A percentile compares a stretch with the other conserved stretches of the same genome.
Evolutionary conservation across 306 rosid species (phyloP).

Genomic region (Inga leiocalycina): DNA sequence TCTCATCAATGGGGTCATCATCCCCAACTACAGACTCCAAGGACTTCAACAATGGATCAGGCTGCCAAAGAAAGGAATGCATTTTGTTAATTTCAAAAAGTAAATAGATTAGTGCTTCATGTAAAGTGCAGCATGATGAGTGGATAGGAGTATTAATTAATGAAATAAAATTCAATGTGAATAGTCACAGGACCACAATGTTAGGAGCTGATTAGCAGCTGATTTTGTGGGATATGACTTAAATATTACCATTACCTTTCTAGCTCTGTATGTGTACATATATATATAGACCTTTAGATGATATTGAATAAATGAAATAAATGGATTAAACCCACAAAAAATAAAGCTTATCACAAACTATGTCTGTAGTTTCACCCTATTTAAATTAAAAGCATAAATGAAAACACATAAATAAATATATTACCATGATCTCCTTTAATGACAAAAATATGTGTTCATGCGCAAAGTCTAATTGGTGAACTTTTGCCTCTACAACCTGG

Average conservation of each 20-base stretch:
- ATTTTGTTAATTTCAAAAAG: neutral
- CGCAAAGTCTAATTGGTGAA: conserved; percentile 72
- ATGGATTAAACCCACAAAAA: neutral
- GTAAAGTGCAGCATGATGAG: neutral
- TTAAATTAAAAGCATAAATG: conserved; percentile 13
- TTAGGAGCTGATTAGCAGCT: neutral
- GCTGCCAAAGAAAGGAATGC: conserved; percentile 56
- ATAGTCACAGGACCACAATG: neutral
- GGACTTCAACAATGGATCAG: conserved; percentile 82
- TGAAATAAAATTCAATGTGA: neutral
- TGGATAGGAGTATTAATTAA: neutral
- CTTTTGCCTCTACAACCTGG: conserved; percentile 93
- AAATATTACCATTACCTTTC: neutral
- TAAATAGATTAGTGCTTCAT: conserved; percentile 7
- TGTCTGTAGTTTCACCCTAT: neutral
- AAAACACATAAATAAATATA: conserved; percentile 14
- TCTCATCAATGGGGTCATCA: conserved; percentile 58
- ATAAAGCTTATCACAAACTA: conserved; percentile 14
- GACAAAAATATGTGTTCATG: conserved; percentile 84
- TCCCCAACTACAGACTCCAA: conserved; percentile 85
- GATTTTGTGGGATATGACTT: neutral
- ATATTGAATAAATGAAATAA: neutral
- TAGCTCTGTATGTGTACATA: neutral
- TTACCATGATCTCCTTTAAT: conserved; percentile 79
- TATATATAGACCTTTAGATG: neutral